Base-by-base conservation (phyloP, 306 rosid species). In the Begonia loranthoides region DNA sequence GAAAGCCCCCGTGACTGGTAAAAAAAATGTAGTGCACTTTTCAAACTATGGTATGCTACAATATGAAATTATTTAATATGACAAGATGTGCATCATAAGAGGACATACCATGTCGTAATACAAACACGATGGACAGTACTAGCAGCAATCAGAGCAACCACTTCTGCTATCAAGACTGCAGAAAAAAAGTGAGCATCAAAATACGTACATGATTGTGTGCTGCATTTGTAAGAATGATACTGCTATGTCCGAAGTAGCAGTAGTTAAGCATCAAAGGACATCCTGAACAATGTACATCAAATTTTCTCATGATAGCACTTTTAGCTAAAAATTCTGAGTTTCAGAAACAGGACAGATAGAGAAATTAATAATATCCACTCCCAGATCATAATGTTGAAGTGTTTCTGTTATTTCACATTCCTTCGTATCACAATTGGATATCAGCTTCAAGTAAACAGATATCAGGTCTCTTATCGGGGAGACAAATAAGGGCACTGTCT, bases 121-220 rank as follows among this genome's bases (percentile, higher is more conserved):
- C 94, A 87, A 72, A 87, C 92, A 58, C 92, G 76, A 58, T 87
- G 96, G 64, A 83, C 94, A 4, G 90, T 83, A 74, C 94, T 65
- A 59, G 94, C 96, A 65, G 94, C 94, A 72, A 87, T 76, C 50
- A 87, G 76, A 61, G 96, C 94, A 59, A 87, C 75, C 52, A 56
- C 74, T 68, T 83, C 86, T 15, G 94, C 96, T 55, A 79, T 44
- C 24, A 81, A 55, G 67, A 87, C 94, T 83, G 82, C 77, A 73
- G 40, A 60, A 58, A 49, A 17, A 45, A 45, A 45, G 60, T 28
- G 36, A 28, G 9, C 1, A 28, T 28, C 36, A 28, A 28, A 28
- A 28, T 4, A 28, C 38, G 6, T 14, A 9, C 15, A 48, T 2
- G 21, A 16, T 13, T 24, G 22, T 34, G 17, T 51, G 33, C 10